phyloP scores from a whole-genome alignment of 2,329 filamentous ascomycete species.

The Simplicillium sp. region DNA sequence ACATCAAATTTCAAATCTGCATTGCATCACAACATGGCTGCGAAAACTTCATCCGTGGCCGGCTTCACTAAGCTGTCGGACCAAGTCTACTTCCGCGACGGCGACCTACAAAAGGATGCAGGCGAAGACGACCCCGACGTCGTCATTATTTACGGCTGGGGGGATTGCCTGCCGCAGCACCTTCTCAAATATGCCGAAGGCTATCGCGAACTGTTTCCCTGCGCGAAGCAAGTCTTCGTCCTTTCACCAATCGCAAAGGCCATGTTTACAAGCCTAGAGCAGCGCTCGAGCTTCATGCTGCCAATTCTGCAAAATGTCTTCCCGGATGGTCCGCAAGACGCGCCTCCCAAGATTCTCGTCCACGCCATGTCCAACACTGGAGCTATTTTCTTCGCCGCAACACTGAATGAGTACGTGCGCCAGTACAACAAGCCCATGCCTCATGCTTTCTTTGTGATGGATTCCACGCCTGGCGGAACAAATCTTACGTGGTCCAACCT shows the following conservation, averaged over 20 bases:
- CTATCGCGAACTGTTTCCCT: constrained; percentile 40
- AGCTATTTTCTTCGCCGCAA: constrained; percentile 40
- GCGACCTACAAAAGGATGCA: constrained; percentile 14
- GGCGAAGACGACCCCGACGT: constrained; percentile 27
- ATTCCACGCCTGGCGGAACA: constrained; percentile 43
- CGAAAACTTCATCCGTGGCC: constrained; percentile 18
- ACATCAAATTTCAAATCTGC: no score
- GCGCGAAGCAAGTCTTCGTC: constrained; percentile 38
- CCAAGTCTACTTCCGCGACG: constrained; percentile 35
- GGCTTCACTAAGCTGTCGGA: constrained; percentile 37
- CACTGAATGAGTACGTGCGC: constrained; percentile 34
- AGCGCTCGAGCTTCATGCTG: constrained; percentile 33
- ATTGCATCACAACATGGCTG: not conserved
- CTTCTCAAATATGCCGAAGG: constrained; percentile 45
- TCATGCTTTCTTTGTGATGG: constrained; percentile 36
- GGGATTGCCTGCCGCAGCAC: constrained; percentile 44
- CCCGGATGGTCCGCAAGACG: constrained; percentile 7
- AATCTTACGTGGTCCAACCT: constrained; percentile 31
- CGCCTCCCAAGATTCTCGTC: constrained; percentile 27
- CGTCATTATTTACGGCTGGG: constrained; percentile 48
- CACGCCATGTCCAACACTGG: constrained; percentile 52
- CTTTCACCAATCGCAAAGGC: constrained; percentile 39
- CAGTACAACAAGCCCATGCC: constrained; percentile 29
- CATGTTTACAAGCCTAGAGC: constrained; percentile 30
- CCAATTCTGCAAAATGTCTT: constrained; percentile 32